Base-by-base conservation (phyloP, 2,329 filamentous ascomycete genomes). In the Aureobasidium sp. region DNA sequence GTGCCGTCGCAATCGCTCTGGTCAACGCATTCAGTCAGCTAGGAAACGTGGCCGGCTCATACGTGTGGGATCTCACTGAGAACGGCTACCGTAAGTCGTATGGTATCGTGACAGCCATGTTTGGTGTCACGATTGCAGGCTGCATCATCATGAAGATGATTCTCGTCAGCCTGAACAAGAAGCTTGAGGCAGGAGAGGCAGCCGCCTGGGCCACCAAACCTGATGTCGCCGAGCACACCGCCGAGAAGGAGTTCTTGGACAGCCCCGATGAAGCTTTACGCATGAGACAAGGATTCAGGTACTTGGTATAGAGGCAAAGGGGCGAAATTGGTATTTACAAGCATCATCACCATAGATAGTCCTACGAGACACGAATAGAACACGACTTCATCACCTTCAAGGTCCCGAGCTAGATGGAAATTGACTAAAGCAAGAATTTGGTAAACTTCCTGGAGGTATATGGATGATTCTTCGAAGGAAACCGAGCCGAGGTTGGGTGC, bases 31-130 rank as follows among this genome's bases (percentile, higher is more conserved):
- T 68, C n/a, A 36, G 27, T 24, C 55, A 59, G 34, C 66, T 67
- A 2, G 66, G 67, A 15, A 69, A 69, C 47, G 64, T 66, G 41
- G 84, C 84, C 0, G 84, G 84, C 2, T 82, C 80, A 0, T 87
- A 87, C 67, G 84, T 87, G 3, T 87, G 84, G 84, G 74, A 78
- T 59, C 76, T 87, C 55, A 74, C 77, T 27, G 83, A 79, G 0
- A 80, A 87, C 65, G 85, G 85, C 0, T 87, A 79, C 75, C 79
- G 84, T 65, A 81, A 83, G 74, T 86, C 83, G 64, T 87, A 87
- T 67, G 84, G 83, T 4, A 84, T 87, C 62, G 85, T 87, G 5
- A 79, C 81, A 15, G 77, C 82, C 68, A 87, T 87, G 84, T 87
- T 86, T 68, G 83, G 82, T 3, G 67, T 84, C 44, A 83, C 84